A percentile compares a stretch with the other conserved stretches of the same genome.
These are phyloP conservation scores for Microbotryum intermedium DNA, from an alignment of 1,284 basidiomycete species.

Conservation along the genomic window DNA sequence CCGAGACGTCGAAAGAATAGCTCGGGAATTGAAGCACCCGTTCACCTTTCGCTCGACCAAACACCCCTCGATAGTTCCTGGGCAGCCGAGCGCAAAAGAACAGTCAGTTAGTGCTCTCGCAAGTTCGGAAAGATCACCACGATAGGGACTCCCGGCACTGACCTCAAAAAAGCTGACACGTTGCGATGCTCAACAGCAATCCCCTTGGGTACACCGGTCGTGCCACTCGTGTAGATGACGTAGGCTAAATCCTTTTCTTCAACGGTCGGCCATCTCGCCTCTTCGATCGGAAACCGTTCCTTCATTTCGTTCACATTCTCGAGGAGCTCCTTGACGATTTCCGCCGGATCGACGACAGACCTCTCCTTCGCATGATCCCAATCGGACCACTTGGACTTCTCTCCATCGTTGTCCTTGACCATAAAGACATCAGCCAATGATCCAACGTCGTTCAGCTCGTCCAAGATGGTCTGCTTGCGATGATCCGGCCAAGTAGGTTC, in stretches of 20 bases:
- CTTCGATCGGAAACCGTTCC: not conserved
- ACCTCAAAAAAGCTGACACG: constrained; percentile 27
- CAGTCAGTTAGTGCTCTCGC: not conserved
- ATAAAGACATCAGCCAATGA: constrained; percentile 14
- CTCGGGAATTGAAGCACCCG: constrained; percentile 31
- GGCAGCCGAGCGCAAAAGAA: too few species aligned
- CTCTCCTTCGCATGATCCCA: not conserved
- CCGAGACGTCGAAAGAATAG: constrained; percentile 31
- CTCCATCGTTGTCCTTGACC: constrained; percentile 11
- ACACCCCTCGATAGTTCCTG: constrained; percentile 31
- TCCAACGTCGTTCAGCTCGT: constrained; percentile 12
- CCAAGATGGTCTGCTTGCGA: constrained; percentile 19
- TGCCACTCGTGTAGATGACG: constrained; percentile 32
- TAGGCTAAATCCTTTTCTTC: constrained; percentile 21
- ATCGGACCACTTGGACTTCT: constrained; percentile 8
- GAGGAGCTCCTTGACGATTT: constrained; percentile 1
- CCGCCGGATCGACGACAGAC: constrained; percentile 7
- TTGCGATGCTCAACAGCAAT: constrained; percentile 30
- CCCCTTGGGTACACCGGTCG: constrained; percentile 31
- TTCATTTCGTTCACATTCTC: not conserved
- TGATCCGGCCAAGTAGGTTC: constrained; percentile 26
- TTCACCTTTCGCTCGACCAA: constrained; percentile 21
- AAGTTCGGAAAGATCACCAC: not conserved
- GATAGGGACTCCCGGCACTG: not conserved
- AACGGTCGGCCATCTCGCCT: not conserved